These are phyloP conservation scores for Saturnispora ahearnii DNA, from an alignment of 805 yeast genomes.

Conservation along the genomic window DNA sequence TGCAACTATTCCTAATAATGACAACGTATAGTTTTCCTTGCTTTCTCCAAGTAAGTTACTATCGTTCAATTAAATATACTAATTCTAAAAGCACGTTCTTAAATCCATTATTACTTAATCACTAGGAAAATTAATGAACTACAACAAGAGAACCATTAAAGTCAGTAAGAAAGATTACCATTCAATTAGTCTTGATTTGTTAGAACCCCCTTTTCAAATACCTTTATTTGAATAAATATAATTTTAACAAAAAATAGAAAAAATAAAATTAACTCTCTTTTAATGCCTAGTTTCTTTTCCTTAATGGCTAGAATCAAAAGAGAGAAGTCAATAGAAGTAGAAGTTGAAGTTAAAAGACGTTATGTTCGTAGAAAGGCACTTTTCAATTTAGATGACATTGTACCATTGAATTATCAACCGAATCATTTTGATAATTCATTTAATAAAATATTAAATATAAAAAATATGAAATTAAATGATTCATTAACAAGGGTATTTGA, in stretches of 20 bases:
- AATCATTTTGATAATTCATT: constrained; percentile 32
- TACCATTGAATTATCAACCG: constrained; percentile 48
- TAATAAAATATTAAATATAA: constrained; percentile 34
- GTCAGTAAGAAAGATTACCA: no score
- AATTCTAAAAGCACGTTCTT: no score
- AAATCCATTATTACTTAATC: no score
- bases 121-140: no score
- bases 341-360: constrained; percentile 1
- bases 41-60: no score
- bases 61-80: no score
- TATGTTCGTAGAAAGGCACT: constrained; percentile 1
- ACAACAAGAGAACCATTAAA: no score
- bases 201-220: not conserved
- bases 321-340: not conserved
- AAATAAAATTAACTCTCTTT: not conserved
- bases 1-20: no score
- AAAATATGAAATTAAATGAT: constrained; percentile 27
- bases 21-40: no score
- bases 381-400: constrained; percentile 18
- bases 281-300: not conserved
- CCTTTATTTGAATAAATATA: not conserved
- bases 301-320: constrained; percentile 2
- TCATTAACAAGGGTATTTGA: constrained; percentile 22
- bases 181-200: no score
- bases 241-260: not conserved